Base-by-base conservation (phyloP, 257 asterid genomes). In the Cinchona pubescens region DNA sequence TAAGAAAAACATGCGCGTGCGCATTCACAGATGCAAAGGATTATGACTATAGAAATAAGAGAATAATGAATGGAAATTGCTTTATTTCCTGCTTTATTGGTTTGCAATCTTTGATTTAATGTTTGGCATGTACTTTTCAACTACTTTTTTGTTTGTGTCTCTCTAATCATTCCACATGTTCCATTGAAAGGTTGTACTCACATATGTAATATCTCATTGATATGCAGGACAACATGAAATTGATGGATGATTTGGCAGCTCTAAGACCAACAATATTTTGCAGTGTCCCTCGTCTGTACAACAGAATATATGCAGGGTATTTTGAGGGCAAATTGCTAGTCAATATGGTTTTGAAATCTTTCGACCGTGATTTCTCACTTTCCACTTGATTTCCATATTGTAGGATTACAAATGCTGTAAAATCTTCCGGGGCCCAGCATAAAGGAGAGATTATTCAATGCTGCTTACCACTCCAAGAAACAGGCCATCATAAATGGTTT, bases 261-360 rank as follows among this genome's bases (percentile, higher is more conserved):
- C 86, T 94, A 69, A 89, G 92, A 79, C 99, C 99, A 81, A 94
- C 99, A 61, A 78, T 92, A 76, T 94, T 94, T 88, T 82, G 96
- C 81, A 94, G 99, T 76, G 99, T 94, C 77, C 99, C 99, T 79
- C 97, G 99, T 66, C 88, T 94, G n/a, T 89, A 88, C 96, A 94
- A 94, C 88, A 86, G 97, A 82, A 94, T 94, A 80, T 94, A 94
- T 83, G 96, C 91, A 53, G 97, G 97, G 99, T 94, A 89, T 69
- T n/a, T 70, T 37, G 64, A 38, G 78, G 66, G 53, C 46, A 58
- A 73, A 72, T 32, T 72, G 67, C 46, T 75, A 58, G 51, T 46
- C 45, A 67, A 65, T 77, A 80, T 43, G 67, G 75, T 78, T 42
- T 38, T 72, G 59, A 67, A 40, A 71, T 69, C 48, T 79, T 58